phyloP scores from a whole-genome alignment of 192 early-diverging fungal genomes.

The Kappamyces sp. region DNA sequence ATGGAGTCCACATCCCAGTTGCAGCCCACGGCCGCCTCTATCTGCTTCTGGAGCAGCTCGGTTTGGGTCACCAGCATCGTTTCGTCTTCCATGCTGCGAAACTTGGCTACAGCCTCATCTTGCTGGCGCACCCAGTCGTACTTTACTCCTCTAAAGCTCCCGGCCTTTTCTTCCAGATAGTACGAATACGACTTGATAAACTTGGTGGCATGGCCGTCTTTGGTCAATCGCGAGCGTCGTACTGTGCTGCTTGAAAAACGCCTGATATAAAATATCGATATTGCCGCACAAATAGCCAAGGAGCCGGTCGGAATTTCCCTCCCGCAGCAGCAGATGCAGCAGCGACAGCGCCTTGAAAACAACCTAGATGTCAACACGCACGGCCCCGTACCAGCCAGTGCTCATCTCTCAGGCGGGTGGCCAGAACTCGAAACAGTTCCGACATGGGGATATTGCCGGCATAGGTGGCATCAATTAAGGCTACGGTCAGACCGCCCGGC shows the following conservation, averaged over 20 bases:
- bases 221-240: not conserved
- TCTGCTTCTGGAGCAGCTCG: constrained; percentile 59
- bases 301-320: constrained; percentile 57
- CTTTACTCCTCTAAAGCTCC: constrained; percentile 55
- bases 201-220: constrained; percentile 40
- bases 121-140: constrained; percentile 56
- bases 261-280: constrained; percentile 29
- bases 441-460: constrained; percentile 33
- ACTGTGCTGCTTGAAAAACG: constrained; percentile 19
- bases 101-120: constrained; percentile 42
- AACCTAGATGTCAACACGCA: constrained; percentile 33
- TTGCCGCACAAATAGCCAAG: constrained; percentile 47
- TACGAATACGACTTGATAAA: constrained; percentile 63
- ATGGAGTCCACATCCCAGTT: constrained; percentile 68
- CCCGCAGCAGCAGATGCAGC: constrained; percentile 66
- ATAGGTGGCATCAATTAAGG: constrained; percentile 31
- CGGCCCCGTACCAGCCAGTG: constrained; percentile 54
- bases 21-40: constrained; percentile 61
- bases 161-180: constrained; percentile 67
- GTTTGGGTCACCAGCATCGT: constrained; percentile 59
- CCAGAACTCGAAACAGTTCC: constrained; percentile 43
- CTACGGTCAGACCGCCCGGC: constrained; percentile 17
- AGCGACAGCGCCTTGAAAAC: constrained; percentile 70
- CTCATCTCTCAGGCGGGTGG: constrained; percentile 41
- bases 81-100: constrained; percentile 47